A percentile compares a stretch with the other conserved stretches of the same genome.
phyloP scores from a whole-genome alignment of 352 stramenopile genomes.

The Phytophthora pisi region DNA sequence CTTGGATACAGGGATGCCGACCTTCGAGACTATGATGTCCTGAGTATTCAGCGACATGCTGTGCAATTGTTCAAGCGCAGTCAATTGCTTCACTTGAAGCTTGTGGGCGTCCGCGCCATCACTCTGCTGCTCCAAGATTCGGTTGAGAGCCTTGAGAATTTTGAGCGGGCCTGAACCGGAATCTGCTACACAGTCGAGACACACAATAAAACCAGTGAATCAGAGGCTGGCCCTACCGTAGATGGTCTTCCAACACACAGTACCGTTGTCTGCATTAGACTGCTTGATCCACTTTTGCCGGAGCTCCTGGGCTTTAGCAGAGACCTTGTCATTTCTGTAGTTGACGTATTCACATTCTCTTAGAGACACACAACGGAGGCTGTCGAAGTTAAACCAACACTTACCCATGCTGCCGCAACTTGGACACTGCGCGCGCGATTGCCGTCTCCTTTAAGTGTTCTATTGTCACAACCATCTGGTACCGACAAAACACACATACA shows the following conservation, averaged over 20 bases:
- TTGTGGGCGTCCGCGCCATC: conserved; percentile 44
- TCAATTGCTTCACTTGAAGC: conserved; percentile 44
- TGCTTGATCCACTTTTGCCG: conserved; percentile 79
- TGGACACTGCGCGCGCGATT: conserved; percentile 66
- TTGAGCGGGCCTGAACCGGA: conserved; percentile 42
- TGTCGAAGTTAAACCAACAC: neutral
- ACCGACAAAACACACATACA: neutral
- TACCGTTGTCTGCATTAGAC: conserved; percentile 38
- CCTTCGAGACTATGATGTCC: conserved; percentile 83
- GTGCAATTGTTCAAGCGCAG: conserved; percentile 60
- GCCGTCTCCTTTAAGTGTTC: conserved; percentile 70
- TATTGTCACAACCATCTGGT: conserved; percentile 65
- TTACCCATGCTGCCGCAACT: conserved; percentile 78
- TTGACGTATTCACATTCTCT: neutral
- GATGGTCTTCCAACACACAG: neutral
- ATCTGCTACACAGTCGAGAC: conserved; percentile 14
- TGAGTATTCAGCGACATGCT: conserved; percentile 70
- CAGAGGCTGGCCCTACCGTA: neutral
- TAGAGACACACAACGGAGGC: neutral
- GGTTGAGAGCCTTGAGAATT: conserved; percentile 57
- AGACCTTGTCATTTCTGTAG: conserved; percentile 81
- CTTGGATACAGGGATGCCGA: conserved; percentile 76
- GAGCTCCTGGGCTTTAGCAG: conserved; percentile 63
- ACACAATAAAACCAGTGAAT: neutral
- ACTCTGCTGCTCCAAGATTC: conserved; percentile 52